Conservation (phyloP, 2,329 filamentous ascomycete genomes). For the Pyrenophora graminea region DNA sequence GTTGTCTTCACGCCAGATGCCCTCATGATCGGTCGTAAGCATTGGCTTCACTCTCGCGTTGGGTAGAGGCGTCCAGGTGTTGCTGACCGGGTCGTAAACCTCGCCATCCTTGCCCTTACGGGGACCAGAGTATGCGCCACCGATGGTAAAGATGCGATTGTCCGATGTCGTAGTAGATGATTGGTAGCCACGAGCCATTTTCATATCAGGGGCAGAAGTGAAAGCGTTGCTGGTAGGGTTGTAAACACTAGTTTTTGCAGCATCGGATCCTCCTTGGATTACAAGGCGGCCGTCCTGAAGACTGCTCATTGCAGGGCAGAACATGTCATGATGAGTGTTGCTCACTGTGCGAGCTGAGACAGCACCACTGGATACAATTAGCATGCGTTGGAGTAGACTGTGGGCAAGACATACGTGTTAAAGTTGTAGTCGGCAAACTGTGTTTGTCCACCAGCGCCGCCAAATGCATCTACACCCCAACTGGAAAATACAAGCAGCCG, state of each 20-base stretch:
- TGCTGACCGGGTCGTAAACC: slow-evolving; percentile 25
- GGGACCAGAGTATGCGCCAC: slow-evolving; percentile 30
- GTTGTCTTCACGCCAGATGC: slow-evolving; percentile 33
- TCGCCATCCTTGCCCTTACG: slow-evolving; percentile 31
- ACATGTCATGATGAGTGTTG: slow-evolving; percentile 36
- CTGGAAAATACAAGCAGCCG: slow-evolving; percentile 34
- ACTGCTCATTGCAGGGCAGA: slow-evolving; percentile 33
- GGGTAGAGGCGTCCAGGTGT: slow-evolving; percentile 28
- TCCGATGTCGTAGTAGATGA: slow-evolving; percentile 25
- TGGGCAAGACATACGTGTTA: slow-evolving; percentile 20
- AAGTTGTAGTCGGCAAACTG: slow-evolving; percentile 36
- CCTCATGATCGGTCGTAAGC: slow-evolving; percentile 28
- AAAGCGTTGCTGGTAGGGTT: slow-evolving; percentile 27
- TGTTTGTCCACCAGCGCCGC: slow-evolving; percentile 26
- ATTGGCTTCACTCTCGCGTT: slow-evolving; percentile 21
- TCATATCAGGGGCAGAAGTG: slow-evolving; percentile 23
- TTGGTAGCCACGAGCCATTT: slow-evolving; percentile 33
- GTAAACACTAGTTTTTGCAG: slow-evolving; percentile 28
- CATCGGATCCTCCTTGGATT: slow-evolving; percentile 32
- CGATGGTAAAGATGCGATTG: slow-evolving; percentile 33
- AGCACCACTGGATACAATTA: slow-evolving; percentile 21
- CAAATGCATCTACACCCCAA: slow-evolving; percentile 33
- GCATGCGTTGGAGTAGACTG: not conserved
- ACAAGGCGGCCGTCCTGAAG: slow-evolving; percentile 29
- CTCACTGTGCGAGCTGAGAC: slow-evolving; percentile 28